Conservation (phyloP, 495 filamentous ascomycete species). For the Aspergillus baeticus region DNA sequence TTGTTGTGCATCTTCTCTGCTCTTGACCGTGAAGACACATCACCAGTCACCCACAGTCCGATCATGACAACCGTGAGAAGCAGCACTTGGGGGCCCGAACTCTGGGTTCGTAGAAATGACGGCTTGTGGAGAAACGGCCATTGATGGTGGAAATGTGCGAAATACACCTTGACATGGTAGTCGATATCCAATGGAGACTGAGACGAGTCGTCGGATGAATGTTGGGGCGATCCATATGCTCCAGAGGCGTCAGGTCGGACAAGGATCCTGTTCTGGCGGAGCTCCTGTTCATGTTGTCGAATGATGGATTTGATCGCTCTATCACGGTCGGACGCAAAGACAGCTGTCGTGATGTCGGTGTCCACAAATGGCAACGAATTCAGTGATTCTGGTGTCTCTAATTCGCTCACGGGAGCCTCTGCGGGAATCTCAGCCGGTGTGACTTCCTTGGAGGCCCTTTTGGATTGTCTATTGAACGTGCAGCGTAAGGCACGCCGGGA, state of each 20-base stretch:
- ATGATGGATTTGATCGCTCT: background rate
- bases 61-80: background rate
- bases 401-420: background rate
- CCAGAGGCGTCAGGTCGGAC: background rate
- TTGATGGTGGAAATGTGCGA: background rate
- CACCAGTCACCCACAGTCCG: conserved; percentile 1
- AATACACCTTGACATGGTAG: background rate
- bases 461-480: background rate
- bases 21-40: background rate
- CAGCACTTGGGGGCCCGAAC: background rate
- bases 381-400: too few species aligned
- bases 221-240: too few species aligned
- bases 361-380: too few species aligned
- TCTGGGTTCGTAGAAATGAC: background rate
- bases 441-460: background rate
- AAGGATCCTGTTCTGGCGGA: background rate
- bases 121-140: background rate
- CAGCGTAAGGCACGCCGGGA: background rate
- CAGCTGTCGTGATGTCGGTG: too few species aligned
- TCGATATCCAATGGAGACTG: background rate
- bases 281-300: background rate
- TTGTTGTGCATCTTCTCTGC: conserved; percentile 1
- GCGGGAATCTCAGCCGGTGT: too few species aligned
- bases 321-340: background rate
- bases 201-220: too few species aligned